A percentile compares a stretch with the other conserved stretches of the same genome.
phyloP scores from a whole-genome alignment of 192 early-diverging fungal species.

The Coemansia sp. region DNA sequence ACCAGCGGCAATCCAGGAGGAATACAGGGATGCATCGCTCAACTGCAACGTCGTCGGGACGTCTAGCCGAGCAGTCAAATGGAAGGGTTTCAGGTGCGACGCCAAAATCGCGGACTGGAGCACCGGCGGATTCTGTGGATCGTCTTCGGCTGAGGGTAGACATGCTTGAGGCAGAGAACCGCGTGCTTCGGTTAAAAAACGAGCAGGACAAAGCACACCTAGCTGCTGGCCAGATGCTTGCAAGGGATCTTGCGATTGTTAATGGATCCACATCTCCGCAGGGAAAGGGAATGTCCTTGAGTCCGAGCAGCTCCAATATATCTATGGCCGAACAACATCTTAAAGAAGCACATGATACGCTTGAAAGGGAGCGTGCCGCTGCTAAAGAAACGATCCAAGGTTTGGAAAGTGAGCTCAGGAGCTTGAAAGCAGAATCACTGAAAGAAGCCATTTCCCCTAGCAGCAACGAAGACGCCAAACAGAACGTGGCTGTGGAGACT shows the following conservation, averaged over 20 bases:
- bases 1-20: neutral
- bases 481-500: neutral
- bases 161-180: conserved; percentile 71
- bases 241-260: conserved; percentile 36
- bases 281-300: conserved; percentile 9
- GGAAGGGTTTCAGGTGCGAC: neutral
- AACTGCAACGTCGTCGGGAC: neutral
- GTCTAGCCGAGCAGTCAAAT: neutral
- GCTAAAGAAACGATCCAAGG: conserved; percentile 23
- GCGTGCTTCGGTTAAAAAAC: conserved; percentile 65
- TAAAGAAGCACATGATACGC: conserved; percentile 19
- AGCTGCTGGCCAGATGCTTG: conserved; percentile 61
- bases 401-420: conserved; percentile 25
- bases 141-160: conserved; percentile 66
- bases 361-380: conserved; percentile 39
- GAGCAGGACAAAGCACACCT: conserved; percentile 61
- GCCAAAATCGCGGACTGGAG: neutral
- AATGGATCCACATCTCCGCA: conserved; percentile 27
- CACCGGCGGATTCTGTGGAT: conserved; percentile 34
- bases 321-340: conserved; percentile 25
- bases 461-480: neutral
- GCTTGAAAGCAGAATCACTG: neutral
- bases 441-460: neutral
- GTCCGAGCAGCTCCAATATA: neutral
- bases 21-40: conserved; percentile 12